phyloP scores from a whole-genome alignment of 1,284 basidiomycete species.

The Bondarzewia mesenterica region DNA sequence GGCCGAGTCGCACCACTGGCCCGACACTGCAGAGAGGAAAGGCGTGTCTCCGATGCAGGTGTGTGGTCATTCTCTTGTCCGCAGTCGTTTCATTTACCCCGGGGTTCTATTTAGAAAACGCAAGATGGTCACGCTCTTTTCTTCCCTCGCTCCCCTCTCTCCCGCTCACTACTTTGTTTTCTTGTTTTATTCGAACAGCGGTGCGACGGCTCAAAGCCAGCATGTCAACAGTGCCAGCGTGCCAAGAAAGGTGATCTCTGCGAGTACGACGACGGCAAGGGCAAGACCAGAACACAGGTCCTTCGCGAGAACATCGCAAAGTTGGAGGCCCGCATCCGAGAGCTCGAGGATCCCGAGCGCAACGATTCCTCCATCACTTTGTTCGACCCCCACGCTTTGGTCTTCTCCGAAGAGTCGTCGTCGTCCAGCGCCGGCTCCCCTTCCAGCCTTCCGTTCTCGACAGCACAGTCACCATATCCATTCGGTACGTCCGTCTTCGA shows the following conservation, averaged over 20 bases:
- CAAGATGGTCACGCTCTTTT: slow-evolving; percentile 56
- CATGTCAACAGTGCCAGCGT: slow-evolving; percentile 32
- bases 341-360: slow-evolving; percentile 32
- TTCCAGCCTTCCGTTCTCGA: slow-evolving; percentile 47
- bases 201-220: slow-evolving; percentile 35
- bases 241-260: slow-evolving; percentile 34
- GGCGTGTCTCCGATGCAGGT: slow-evolving; percentile 63
- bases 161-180: slow-evolving; percentile 3
- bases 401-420: slow-evolving; percentile 48
- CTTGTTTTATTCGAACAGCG: slow-evolving; percentile 20
- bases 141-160: slow-evolving; percentile 3
- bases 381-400: slow-evolving; percentile 29
- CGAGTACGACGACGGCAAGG: slow-evolving; percentile 40
- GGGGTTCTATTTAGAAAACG: slow-evolving; percentile 50
- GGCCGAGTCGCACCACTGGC: slow-evolving; percentile 10
- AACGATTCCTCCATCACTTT: slow-evolving; percentile 27
- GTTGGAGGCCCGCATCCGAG: slow-evolving; percentile 31
- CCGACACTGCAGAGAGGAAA: slow-evolving; percentile 39
- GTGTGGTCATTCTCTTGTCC: slow-evolving; percentile 14
- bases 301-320: slow-evolving; percentile 35
- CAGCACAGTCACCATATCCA: slow-evolving; percentile 48
- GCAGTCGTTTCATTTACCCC: background rate
- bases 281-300: slow-evolving; percentile 37
- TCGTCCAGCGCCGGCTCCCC: slow-evolving; percentile 56
- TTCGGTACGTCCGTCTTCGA: slow-evolving; percentile 13